A percentile compares a stretch with the other conserved stretches of the same genome.
Evolutionary conservation across 805 yeast species (phyloP).

Genomic region (Candida dendrica): DNA sequence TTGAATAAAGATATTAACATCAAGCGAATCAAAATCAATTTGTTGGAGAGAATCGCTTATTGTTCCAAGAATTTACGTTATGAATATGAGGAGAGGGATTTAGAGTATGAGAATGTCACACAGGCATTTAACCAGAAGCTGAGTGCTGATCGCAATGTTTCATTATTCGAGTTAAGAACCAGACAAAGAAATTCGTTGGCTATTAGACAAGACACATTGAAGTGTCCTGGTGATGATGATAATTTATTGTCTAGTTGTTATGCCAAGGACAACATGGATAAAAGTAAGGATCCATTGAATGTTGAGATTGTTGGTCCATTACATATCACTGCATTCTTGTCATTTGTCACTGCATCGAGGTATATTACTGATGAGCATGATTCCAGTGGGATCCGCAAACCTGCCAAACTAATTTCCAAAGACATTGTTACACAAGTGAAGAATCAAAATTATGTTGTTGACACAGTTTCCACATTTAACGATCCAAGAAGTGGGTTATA

Average conservation of each 20-base stretch:
- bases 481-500: slow-evolving; percentile 7
- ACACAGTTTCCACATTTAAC: slow-evolving; percentile 7
- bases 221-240: slow-evolving; percentile 44
- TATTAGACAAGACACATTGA: slow-evolving; percentile 53
- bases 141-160: slow-evolving; percentile 42
- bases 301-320: slow-evolving; percentile 17
- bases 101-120: slow-evolving; percentile 2
- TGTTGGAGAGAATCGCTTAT: slow-evolving; percentile 60
- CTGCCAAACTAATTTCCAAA: slow-evolving; percentile 2
- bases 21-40: slow-evolving; percentile 57
- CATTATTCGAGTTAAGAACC: slow-evolving; percentile 60
- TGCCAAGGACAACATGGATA: slow-evolving; percentile 19
- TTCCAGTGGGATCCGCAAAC: neutral
- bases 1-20: slow-evolving; percentile 52
- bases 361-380: neutral
- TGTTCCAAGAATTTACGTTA: slow-evolving; percentile 45
- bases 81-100: slow-evolving; percentile 45
- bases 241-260: slow-evolving; percentile 55
- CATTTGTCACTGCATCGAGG: slow-evolving; percentile 10
- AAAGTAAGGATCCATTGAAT: slow-evolving; percentile 1
- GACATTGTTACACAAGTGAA: slow-evolving; percentile 6
- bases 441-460: slow-evolving; percentile 7
- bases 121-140: slow-evolving; percentile 1
- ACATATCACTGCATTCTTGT: slow-evolving; percentile 8
- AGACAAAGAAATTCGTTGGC: slow-evolving; percentile 35